Evolutionary conservation across 495 filamentous ascomycete species (phyloP).

Genomic region (Neohortaea acidophila): DNA sequence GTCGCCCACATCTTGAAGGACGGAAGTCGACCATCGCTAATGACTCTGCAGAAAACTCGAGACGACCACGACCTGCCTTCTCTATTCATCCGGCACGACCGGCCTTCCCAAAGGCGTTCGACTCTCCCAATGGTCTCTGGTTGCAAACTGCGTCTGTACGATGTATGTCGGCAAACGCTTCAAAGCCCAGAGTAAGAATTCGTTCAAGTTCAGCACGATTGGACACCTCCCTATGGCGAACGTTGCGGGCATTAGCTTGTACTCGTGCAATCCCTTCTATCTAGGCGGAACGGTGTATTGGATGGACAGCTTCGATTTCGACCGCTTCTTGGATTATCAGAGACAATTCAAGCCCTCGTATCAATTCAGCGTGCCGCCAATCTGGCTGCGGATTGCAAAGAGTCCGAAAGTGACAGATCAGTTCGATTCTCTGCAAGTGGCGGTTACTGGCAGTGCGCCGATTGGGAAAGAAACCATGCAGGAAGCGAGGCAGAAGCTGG

Average conservation of each 20-base stretch:
- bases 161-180: not conserved
- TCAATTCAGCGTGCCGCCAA: constrained; percentile 20
- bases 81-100: constrained; percentile 21
- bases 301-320: constrained; percentile 20
- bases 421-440: constrained; percentile 11
- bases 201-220: constrained; percentile 25
- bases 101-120: constrained; percentile 27
- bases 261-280: constrained; percentile 20
- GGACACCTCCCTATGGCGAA: constrained; percentile 37
- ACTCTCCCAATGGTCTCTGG: constrained; percentile 26
- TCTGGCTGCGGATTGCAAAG: constrained; percentile 5
- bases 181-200: not conserved
- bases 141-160: constrained; percentile 10
- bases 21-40: too few species aligned
- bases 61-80: not conserved
- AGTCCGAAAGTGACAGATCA: constrained; percentile 1
- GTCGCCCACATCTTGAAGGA: too few species aligned
- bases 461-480: constrained; percentile 17
- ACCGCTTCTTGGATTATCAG: constrained; percentile 12
- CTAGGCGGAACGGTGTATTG: constrained; percentile 14
- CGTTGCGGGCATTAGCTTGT: constrained; percentile 30
- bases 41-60: too few species aligned
- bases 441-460: constrained; percentile 18
- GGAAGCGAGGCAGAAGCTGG: constrained; percentile 12
- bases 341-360: constrained; percentile 12